These are phyloP conservation scores for Guyanaporus albipodus DNA, from an alignment of 768 basidiomycete species.

Conservation along the genomic window DNA sequence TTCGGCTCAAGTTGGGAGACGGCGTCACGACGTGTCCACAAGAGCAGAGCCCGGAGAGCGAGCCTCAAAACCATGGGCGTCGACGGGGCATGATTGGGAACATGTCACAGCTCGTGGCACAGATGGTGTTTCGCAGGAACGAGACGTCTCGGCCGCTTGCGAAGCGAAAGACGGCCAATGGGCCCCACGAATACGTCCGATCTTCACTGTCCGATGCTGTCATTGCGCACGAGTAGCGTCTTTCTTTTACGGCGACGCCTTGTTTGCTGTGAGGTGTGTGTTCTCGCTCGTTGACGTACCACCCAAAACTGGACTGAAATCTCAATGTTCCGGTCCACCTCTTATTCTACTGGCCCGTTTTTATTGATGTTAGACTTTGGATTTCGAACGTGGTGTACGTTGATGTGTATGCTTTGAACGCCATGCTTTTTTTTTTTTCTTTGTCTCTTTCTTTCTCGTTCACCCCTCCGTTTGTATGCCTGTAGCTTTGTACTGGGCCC, in stretches of 20 bases:
- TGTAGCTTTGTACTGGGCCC: constrained; percentile 25
- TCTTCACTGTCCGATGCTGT: constrained; percentile 30
- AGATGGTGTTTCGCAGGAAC: constrained; percentile 44
- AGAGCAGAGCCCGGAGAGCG: constrained; percentile 24
- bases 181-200: constrained; percentile 18
- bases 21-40: constrained; percentile 20
- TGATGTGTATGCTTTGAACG: constrained; percentile 23
- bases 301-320: constrained; percentile 23
- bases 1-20: constrained; percentile 50
- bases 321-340: not conserved
- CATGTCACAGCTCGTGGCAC: constrained; percentile 42
- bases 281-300: not conserved
- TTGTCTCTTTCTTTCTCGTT: too few species aligned
- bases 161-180: constrained; percentile 29
- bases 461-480: constrained; percentile 24
- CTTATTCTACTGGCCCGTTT: constrained; percentile 10
- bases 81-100: constrained; percentile 25
- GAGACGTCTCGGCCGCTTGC: constrained; percentile 38
- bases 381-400: constrained; percentile 24
- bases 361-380: constrained; percentile 16
- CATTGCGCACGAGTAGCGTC: constrained; percentile 11
- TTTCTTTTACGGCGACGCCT: constrained; percentile 11
- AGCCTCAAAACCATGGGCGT: constrained; percentile 16
- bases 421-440: constrained; percentile 20
- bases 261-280: constrained; percentile 27